Evolutionary conservation across 75 land plant genomes (phyloP).

Genomic region (Azolla pinnata): DNA sequence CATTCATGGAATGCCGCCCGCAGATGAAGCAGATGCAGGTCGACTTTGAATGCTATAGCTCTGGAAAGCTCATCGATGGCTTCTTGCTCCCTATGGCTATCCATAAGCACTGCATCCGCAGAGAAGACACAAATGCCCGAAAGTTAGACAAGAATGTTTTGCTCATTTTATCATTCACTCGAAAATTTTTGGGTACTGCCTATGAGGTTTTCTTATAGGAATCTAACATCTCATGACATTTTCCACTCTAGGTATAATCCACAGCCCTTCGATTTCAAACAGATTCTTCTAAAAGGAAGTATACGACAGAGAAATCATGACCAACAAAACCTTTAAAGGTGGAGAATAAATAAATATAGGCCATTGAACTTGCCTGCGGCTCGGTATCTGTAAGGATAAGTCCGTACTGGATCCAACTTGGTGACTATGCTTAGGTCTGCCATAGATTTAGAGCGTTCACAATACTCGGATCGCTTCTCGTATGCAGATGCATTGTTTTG

Average conservation of each 20-base stretch:
- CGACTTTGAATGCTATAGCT: conserved; percentile 80
- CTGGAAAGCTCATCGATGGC: conserved; percentile 73
- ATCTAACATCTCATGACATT: too few species aligned
- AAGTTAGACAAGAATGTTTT: too few species aligned
- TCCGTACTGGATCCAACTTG: conserved; percentile 78
- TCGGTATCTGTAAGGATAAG: conserved; percentile 94
- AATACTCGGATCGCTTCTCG: conserved; percentile 93
- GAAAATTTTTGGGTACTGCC: too few species aligned
- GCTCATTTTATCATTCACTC: too few species aligned
- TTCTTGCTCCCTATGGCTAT: conserved; percentile 71
- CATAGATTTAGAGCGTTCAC: conserved; percentile 79
- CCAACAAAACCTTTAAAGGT: too few species aligned
- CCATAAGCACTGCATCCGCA: conserved; percentile 64
- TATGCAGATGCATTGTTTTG: conserved; percentile 92
- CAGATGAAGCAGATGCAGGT: conserved; percentile 73
- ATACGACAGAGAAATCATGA: too few species aligned
- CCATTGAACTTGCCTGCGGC: conserved; percentile 77
- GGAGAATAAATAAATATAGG: conserved; percentile 1
- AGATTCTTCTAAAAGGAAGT: too few species aligned
- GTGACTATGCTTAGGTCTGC: conserved; percentile 87
- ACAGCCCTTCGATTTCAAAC: too few species aligned
- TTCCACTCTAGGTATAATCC: too few species aligned
- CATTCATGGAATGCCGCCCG: conserved; percentile 90
- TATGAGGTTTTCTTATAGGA: too few species aligned
- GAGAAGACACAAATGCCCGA: too few species aligned